Evolutionary conservation across 1,284 basidiomycete genomes (phyloP).

Genomic region (Pseudozyma sp.): DNA sequence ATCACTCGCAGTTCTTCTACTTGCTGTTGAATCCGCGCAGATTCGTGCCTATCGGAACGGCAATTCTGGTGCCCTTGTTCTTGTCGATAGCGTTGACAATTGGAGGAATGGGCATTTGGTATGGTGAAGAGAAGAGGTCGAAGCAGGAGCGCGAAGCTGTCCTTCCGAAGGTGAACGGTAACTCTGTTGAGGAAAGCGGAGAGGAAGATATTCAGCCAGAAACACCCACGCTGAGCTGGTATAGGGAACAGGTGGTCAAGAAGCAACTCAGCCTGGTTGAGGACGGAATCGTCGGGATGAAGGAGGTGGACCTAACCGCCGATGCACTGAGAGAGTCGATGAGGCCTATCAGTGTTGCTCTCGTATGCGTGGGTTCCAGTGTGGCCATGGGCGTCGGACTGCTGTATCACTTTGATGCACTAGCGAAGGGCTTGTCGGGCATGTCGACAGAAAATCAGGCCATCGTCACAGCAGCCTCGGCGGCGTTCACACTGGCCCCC

Average conservation of each 20-base stretch:
- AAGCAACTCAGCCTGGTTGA: slow-evolving; percentile 4
- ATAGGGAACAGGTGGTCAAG: slow-evolving; percentile 19
- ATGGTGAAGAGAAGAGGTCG: slow-evolving; percentile 25
- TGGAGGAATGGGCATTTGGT: slow-evolving; percentile 48
- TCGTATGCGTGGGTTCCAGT: slow-evolving; percentile 19
- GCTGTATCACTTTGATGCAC: slow-evolving; percentile 4
- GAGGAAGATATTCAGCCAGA: slow-evolving; percentile 26
- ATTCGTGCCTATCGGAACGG: slow-evolving; percentile 63
- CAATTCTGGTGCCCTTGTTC: slow-evolving; percentile 57
- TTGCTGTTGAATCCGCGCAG: slow-evolving; percentile 51
- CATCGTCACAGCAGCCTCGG: background rate
- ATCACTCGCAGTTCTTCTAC: slow-evolving; percentile 69
- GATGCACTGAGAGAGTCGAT: slow-evolving; percentile 21
- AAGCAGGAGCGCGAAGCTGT: slow-evolving; percentile 22
- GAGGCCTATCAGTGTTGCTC: slow-evolving; percentile 18
- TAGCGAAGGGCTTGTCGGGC: slow-evolving; percentile 2
- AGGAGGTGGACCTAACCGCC: slow-evolving; percentile 5
- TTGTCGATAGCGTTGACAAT: slow-evolving; percentile 59
- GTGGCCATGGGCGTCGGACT: slow-evolving; percentile 2
- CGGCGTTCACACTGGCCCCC: slow-evolving; percentile 4
- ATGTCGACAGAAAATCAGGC: background rate
- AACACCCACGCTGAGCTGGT: slow-evolving; percentile 31
- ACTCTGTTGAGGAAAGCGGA: background rate
- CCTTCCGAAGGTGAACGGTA: background rate
- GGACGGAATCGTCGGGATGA: background rate